Base-by-base conservation (phyloP, 208 protist genomes). In the Leishmania gerbilli region DNA sequence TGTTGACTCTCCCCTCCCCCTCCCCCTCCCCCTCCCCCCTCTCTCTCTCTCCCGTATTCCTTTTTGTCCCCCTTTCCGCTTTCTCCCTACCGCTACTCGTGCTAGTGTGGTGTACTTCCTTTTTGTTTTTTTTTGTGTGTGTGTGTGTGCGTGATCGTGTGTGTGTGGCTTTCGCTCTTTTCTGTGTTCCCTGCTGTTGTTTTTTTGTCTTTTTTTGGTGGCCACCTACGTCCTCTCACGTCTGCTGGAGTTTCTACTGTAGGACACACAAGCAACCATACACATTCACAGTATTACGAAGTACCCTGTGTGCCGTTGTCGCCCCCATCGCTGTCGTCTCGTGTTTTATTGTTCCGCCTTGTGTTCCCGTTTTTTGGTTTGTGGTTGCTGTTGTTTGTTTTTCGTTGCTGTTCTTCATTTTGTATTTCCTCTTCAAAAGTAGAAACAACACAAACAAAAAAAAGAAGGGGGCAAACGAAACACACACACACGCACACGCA, bases 231-330 rank as follows among this genome's bases (percentile, higher is more conserved):
- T 37, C n/a, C 31, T 67, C 7, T 37, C n/a, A n/a, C 60, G 11
- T 17, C 27, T n/a, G n/a, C 60, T 13, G 31, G 60, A 0, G 60
- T 9, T 37, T 67, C n/a, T 67, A 19, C n/a, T 37, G 60, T 19
- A 19, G 51, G 51, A 15, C n/a, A 37, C 60, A 67, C 31, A 19
- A n/a, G 24, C 40, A 71, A 40, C 37, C 37, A 71, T n/a, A 71
- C 67, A 71, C 67, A 49, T 71, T 49, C 40, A 71, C 40, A 71
- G n/a, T 67, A 37, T 37, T 67, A 67, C 60, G 60, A 37, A 37
- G 60, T 67, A 37, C 60, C 4, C n/a, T 37, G 11, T 21, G 60
- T 62, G 17, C 27, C 56, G 56, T 40, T n/a, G n/a, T 37, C 60
- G 31, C n/a, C 60, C 3, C 40, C 60, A 40, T 67, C 31, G 60